Conservation (phyloP, 495 filamentous ascomycete genomes). For the Neurospora pannonica region DNA sequence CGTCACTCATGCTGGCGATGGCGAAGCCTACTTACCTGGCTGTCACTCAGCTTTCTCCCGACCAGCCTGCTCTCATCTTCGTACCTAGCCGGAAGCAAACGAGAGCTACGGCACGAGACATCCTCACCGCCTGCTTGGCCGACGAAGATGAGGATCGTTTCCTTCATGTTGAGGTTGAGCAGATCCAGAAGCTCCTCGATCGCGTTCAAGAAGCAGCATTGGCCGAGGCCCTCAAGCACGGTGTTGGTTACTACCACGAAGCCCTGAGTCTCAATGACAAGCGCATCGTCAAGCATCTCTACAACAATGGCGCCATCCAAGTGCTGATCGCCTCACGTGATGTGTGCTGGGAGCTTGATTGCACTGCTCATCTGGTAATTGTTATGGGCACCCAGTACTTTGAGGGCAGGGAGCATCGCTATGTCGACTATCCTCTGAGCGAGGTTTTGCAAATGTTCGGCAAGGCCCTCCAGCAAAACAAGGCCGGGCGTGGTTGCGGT, state of each 20-base stretch:
- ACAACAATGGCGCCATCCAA: slow-evolving; percentile 84
- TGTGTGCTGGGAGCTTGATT: slow-evolving; percentile 91
- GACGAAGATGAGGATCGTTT: slow-evolving; percentile 94
- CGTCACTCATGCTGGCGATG: slow-evolving; percentile 97
- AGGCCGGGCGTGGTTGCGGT: slow-evolving; percentile 73
- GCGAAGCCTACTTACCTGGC: slow-evolving; percentile 84
- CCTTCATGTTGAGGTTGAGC: slow-evolving; percentile 67
- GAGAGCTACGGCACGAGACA: slow-evolving; percentile 78
- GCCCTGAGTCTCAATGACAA: slow-evolving; percentile 82
- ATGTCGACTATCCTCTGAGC: slow-evolving; percentile 91
- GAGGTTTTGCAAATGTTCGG: slow-evolving; percentile 99
- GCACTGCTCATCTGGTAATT: slow-evolving; percentile 79
- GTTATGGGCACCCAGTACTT: slow-evolving; percentile 99
- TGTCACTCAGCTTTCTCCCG: slow-evolving; percentile 71
- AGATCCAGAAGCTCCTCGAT: slow-evolving; percentile 72
- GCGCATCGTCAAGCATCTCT: slow-evolving; percentile 85
- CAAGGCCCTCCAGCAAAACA: slow-evolving; percentile 68
- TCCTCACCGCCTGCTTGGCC: slow-evolving; percentile 72
- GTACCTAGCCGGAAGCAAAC: slow-evolving; percentile 90
- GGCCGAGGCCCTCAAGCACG: slow-evolving; percentile 85
- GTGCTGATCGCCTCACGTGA: slow-evolving; percentile 88
- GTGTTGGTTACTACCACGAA: slow-evolving; percentile 96
- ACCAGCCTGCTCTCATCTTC: slow-evolving; percentile 86
- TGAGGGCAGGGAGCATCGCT: slow-evolving; percentile 92
- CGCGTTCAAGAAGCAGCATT: slow-evolving; percentile 78